Conservation (phyloP, 2,329 filamentous ascomycete species). For the Diaporthe ilicicola region DNA sequence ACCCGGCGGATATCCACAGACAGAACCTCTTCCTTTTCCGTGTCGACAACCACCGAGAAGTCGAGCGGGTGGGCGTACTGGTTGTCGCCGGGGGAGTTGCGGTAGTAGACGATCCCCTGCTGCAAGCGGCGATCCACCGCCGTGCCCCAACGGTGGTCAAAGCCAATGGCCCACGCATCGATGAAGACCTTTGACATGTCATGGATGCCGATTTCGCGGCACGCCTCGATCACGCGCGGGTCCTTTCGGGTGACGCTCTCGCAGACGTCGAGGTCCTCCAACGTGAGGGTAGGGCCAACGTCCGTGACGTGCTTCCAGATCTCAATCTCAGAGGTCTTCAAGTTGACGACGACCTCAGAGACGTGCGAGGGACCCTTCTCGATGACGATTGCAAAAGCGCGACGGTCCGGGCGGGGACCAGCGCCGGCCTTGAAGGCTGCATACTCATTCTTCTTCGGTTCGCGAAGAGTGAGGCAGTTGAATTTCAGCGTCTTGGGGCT, state of each 20-base stretch:
- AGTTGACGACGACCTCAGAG: conserved; percentile 61
- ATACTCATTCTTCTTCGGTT: conserved; percentile 71
- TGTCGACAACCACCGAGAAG: conserved; percentile 92
- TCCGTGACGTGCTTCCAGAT: conserved; percentile 55
- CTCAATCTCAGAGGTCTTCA: conserved; percentile 52
- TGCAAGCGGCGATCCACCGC: conserved; percentile 81
- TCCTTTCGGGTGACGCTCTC: conserved; percentile 80
- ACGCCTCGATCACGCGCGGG: conserved; percentile 90
- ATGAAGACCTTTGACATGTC: conserved; percentile 98
- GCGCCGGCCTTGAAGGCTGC: conserved; percentile 64
- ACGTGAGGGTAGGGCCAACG: conserved; percentile 69
- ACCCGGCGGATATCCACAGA: conserved; percentile 85
- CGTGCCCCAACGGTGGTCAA: conserved; percentile 88
- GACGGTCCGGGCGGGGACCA: conserved; percentile 57
- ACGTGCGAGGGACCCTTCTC: conserved; percentile 49
- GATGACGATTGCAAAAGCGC: conserved; percentile 58
- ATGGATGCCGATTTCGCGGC: conserved; percentile 79
- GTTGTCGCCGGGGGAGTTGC: conserved; percentile 83
- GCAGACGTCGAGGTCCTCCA: conserved; percentile 86
- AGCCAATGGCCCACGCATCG: conserved; percentile 96
- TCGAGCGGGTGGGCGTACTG: conserved; percentile 93
- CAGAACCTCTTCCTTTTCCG: conserved; percentile 79
- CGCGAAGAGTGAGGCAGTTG: conserved; percentile 74
- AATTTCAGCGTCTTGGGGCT: conserved; percentile 47
- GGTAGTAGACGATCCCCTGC: conserved; percentile 96